Evolutionary conservation across 2,329 filamentous ascomycete genomes (phyloP).

Genomic region (Calonectria montana): DNA sequence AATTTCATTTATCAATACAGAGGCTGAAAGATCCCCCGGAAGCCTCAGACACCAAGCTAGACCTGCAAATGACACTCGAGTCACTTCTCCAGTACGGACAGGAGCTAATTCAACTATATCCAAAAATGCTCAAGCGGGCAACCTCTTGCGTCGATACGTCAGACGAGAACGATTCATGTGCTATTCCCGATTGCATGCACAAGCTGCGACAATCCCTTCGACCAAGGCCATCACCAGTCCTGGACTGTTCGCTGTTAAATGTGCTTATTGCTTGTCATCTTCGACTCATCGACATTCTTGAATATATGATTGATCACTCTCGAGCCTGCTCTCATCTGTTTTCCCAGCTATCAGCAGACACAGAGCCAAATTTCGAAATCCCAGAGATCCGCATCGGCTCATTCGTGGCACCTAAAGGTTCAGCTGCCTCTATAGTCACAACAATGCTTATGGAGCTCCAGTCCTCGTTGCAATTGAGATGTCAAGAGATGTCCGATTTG

Average conservation of each 20-base stretch:
- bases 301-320: slow-evolving; percentile 45
- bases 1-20: slow-evolving; percentile 38
- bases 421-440: slow-evolving; percentile 48
- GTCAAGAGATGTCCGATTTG: slow-evolving; percentile 24
- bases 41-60: slow-evolving; percentile 37
- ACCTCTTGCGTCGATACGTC: background rate
- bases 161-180: slow-evolving; percentile 37
- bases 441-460: slow-evolving; percentile 48
- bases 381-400: slow-evolving; percentile 55
- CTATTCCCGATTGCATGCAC: slow-evolving; percentile 50
- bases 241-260: slow-evolving; percentile 52
- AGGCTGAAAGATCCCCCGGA: slow-evolving; percentile 38
- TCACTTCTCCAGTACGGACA: slow-evolving; percentile 49
- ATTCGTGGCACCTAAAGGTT: slow-evolving; percentile 47
- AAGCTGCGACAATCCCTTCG: slow-evolving; percentile 27
- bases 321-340: slow-evolving; percentile 47
- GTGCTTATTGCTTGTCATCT: slow-evolving; percentile 53
- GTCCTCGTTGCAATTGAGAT: slow-evolving; percentile 31
- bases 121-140: slow-evolving; percentile 38
- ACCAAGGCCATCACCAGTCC: background rate
- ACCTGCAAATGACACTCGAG: slow-evolving; percentile 46
- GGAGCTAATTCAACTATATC: slow-evolving; percentile 50
- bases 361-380: slow-evolving; percentile 49
- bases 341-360: slow-evolving; percentile 38
- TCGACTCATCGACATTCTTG: slow-evolving; percentile 51